Conservation (phyloP, 108 stramenopile genomes). For the Asterionellopsis glacialis region DNA sequence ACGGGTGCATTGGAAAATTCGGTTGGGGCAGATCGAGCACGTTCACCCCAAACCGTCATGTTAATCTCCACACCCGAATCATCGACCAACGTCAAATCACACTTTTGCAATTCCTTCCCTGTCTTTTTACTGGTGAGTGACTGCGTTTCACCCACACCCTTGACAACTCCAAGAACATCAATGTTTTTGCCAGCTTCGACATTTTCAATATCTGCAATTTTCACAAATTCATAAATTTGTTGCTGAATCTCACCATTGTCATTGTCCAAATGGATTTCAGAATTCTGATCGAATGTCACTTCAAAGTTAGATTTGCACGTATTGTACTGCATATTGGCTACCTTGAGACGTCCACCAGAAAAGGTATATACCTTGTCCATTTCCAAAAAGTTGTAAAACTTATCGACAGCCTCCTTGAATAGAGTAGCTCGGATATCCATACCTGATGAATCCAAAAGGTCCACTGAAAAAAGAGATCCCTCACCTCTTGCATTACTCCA, state of each 20-base stretch:
- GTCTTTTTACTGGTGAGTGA: slow-evolving; percentile 74
- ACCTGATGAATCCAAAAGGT: slow-evolving; percentile 82
- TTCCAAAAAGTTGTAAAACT: slow-evolving; percentile 79
- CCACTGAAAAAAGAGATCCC: slow-evolving; percentile 84
- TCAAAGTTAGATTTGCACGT: slow-evolving; percentile 88
- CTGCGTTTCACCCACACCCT: slow-evolving; percentile 54
- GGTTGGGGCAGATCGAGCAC: slow-evolving; percentile 40
- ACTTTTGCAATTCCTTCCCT: slow-evolving; percentile 84
- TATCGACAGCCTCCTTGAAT: slow-evolving; percentile 95
- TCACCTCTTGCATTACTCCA: slow-evolving; percentile 94
- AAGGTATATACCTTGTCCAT: slow-evolving; percentile 90
- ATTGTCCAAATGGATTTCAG: slow-evolving; percentile 73
- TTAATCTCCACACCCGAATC: slow-evolving; percentile 85
- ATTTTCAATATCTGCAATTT: slow-evolving; percentile 70
- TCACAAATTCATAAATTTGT: slow-evolving; percentile 59
- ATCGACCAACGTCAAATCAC: slow-evolving; percentile 86
- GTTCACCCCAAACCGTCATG: slow-evolving; percentile 87
- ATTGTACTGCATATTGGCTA: slow-evolving; percentile 92
- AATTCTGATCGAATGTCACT: slow-evolving; percentile 90
- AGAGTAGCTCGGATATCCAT: slow-evolving; percentile 92
- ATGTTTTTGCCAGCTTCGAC: slow-evolving; percentile 48
- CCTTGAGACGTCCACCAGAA: slow-evolving; percentile 88
- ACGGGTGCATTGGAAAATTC: slow-evolving; percentile 58
- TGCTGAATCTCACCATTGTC: slow-evolving; percentile 71
- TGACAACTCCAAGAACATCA: slow-evolving; percentile 89